Evolutionary conservation across 176 grass and related monocot genomes (phyloP).

Genomic region (Musa troglodytarum): DNA sequence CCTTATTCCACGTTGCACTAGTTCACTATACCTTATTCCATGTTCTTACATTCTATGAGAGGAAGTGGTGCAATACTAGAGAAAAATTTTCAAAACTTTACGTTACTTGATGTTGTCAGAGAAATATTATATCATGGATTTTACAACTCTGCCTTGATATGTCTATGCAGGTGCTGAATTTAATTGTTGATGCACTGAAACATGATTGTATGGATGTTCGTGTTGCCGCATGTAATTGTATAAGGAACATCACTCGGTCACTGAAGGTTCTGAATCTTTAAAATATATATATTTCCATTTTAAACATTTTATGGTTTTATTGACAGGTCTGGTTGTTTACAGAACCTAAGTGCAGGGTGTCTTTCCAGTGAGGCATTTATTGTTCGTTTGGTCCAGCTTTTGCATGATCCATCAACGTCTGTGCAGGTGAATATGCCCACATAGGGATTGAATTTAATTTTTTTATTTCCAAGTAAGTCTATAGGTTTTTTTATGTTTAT

Average conservation of each 20-base stretch:
- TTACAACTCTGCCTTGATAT: conserved; percentile 8
- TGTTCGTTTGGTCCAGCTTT: conserved; percentile 61
- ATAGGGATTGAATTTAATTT: background rate
- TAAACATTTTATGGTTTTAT: conserved; percentile 11
- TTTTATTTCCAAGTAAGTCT: background rate
- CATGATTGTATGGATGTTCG: conserved; percentile 77
- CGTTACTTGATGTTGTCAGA: no score
- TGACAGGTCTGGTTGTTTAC: conserved; percentile 31
- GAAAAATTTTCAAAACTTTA: no score
- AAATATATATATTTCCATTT: conserved; percentile 19
- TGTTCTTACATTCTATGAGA: no score
- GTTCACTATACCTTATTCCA: no score
- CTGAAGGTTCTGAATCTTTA: conserved; percentile 52
- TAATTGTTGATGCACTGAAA: conserved; percentile 75
- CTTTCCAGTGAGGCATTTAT: conserved; percentile 69
- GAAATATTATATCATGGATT: background rate
- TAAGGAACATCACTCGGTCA: conserved; percentile 94
- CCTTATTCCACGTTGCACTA: no score
- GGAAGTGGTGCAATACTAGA: no score
- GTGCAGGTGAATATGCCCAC: conserved; percentile 62
- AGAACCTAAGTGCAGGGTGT: conserved; percentile 75
- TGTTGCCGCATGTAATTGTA: conserved; percentile 68
- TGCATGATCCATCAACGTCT: conserved; percentile 57
- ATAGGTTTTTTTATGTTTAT: background rate
- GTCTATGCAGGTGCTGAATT: conserved; percentile 53